phyloP scores from a whole-genome alignment of 1,284 basidiomycete species.

The Ustilago shanxiensis region DNA sequence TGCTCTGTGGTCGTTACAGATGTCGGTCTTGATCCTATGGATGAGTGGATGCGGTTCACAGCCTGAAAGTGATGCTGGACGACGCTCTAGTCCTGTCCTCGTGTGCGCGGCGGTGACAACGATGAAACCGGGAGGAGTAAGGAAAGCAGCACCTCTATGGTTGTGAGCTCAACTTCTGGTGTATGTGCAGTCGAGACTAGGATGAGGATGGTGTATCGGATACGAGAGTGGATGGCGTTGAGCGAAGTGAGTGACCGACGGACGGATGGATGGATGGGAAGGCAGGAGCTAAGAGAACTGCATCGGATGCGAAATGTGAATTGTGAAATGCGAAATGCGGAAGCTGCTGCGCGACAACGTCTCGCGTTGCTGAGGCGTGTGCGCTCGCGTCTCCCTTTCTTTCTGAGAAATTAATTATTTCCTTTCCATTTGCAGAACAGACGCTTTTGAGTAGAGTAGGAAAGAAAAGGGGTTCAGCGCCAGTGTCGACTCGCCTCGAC shows the following conservation, averaged over 20 bases:
- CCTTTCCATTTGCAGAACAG: slow-evolving; percentile 14
- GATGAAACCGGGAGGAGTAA: background rate
- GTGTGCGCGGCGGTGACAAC: background rate
- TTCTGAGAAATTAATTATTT: background rate
- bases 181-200: background rate
- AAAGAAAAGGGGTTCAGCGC: slow-evolving; percentile 1
- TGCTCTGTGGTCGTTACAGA: background rate
- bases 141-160: background rate
- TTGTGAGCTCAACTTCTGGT: background rate
- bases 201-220: background rate
- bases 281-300: background rate
- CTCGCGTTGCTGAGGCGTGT: slow-evolving; percentile 20
- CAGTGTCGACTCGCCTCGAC: background rate
- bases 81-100: slow-evolving; percentile 1
- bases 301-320: slow-evolving; percentile 12
- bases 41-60: background rate
- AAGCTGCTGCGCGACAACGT: slow-evolving; percentile 14
- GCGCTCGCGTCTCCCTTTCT: slow-evolving; percentile 14
- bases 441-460: no score
- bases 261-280: slow-evolving; percentile 6
- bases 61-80: slow-evolving; percentile 1
- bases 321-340: slow-evolving; percentile 7
- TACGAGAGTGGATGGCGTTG: background rate
- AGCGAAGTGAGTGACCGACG: background rate
- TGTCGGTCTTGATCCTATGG: background rate